Evolutionary conservation across 2,329 filamentous ascomycete genomes (phyloP).

Genomic region (Eutypella sp.): DNA sequence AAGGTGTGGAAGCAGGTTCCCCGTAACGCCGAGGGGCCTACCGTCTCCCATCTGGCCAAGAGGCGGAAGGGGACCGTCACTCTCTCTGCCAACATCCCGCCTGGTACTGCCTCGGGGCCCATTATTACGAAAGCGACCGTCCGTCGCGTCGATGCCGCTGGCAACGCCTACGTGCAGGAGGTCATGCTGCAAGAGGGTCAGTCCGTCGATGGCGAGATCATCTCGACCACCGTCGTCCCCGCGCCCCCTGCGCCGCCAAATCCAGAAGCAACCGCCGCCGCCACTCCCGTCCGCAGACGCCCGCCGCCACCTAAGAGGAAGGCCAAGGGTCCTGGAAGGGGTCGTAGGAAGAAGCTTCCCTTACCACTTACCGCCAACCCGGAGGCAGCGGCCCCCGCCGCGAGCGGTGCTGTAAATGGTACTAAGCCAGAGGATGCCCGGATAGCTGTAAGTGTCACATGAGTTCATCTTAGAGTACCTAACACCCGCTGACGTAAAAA

Average conservation of each 20-base stretch:
- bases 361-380: slow-evolving; percentile 28
- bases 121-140: slow-evolving; percentile 76
- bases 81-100: slow-evolving; percentile 46
- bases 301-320: slow-evolving; percentile 78
- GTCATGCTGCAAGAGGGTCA: slow-evolving; percentile 77
- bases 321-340: slow-evolving; percentile 71
- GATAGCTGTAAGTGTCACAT: slow-evolving; percentile 31
- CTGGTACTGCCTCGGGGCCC: slow-evolving; percentile 41
- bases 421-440: slow-evolving; percentile 33
- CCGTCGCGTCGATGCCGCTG: slow-evolving; percentile 69
- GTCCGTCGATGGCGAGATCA: slow-evolving; percentile 74
- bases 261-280: slow-evolving; percentile 46
- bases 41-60: slow-evolving; percentile 54
- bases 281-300: slow-evolving; percentile 50
- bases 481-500: slow-evolving; percentile 11
- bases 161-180: slow-evolving; percentile 80
- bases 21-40: slow-evolving; percentile 50
- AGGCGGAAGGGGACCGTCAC: slow-evolving; percentile 58
- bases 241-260: slow-evolving; percentile 50
- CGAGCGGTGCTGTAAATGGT: slow-evolving; percentile 34
- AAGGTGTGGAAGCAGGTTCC: slow-evolving; percentile 59
- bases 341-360: slow-evolving; percentile 66
- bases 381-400: slow-evolving; percentile 31
- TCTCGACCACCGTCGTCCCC: slow-evolving; percentile 52
- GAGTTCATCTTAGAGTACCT: neutral